Base-by-base conservation (phyloP, 2,329 filamentous ascomycete species). In the Camptophora hylomeconis region DNA sequence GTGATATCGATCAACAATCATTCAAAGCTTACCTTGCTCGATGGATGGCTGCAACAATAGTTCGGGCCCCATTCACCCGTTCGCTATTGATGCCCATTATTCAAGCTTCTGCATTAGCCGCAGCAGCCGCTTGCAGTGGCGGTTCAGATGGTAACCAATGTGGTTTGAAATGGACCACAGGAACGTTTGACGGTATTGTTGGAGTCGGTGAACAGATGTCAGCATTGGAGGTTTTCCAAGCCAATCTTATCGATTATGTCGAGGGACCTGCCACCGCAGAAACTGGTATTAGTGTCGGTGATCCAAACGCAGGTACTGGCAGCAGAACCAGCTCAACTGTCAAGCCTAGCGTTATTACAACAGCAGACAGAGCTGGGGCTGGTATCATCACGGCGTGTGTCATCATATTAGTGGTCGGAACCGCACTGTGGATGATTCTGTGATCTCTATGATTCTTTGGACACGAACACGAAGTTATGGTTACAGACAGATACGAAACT, bases 1-100 rank as follows among this genome's bases (percentile, higher is more conserved):
- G 73, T 53, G 68, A 75, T 49, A 58, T 65, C n/a, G 72, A 78
- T 38, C 70, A 75, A 49, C 64, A 61, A 24, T 67, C 65, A 1
- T 79, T 78, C 60, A 79, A 78, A 51, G 71, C 70, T 7, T 77
- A 74, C 45, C 58, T 77, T 5, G 56, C 65, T 0, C 67, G 73
- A 20, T 79, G 70, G 63, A 59, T 63, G 53, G 69, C 67, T 9
- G 57, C 63, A 3, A 61, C 69, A 4, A 63, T 61, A 1, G 65
- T 74, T 40, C 54, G 74, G 33, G 71, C 68, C 0, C 71, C 72
- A 0, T 72, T 63, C 41, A 67, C 67, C 3, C 52, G 54, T 36
- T 50, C 62, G 19, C 45, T 48, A 6, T 57, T 77, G 30, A 57
- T 67, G 44, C 60, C 65, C 0, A 57, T 61, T n/a, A 51, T 78